Percentiles rank a stretch among this genome's conserved stretches.
Conservation (phyloP, 257 asterid species). For the Nyctanthes arbortristis region DNA sequence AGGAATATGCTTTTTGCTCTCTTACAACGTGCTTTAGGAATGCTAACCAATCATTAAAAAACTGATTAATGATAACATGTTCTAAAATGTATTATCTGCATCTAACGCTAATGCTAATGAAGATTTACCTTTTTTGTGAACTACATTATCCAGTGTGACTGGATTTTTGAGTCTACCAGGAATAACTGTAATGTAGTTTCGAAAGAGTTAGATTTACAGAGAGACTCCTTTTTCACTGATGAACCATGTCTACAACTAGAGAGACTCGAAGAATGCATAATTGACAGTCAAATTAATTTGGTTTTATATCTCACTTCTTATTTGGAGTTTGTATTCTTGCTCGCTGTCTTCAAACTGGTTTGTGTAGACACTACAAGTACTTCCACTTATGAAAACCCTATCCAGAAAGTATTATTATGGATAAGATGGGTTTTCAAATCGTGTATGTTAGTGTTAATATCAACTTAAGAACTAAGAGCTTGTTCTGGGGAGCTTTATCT, state of each 20-base stretch:
- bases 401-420: background rate
- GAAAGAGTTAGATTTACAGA: background rate
- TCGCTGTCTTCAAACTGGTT: background rate
- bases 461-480: background rate
- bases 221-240: background rate
- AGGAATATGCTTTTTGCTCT: background rate
- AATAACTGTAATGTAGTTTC: background rate
- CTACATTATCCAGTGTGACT: background rate
- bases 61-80: background rate
- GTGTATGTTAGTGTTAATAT: background rate
- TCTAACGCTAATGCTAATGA: background rate
- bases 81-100: background rate
- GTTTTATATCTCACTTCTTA: background rate
- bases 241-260: background rate
- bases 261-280: background rate
- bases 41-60: background rate
- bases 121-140: background rate
- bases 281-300: background rate
- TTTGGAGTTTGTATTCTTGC: background rate
- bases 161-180: background rate
- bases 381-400: background rate
- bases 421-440: background rate
- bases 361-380: background rate
- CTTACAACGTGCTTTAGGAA: background rate
- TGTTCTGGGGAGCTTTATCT: too few relatives aligned